A percentile compares a stretch with the other conserved stretches of the same genome.
Evolutionary conservation across 2,329 filamentous ascomycete species (phyloP).

Genomic region (Ceratocystis ficicola): DNA sequence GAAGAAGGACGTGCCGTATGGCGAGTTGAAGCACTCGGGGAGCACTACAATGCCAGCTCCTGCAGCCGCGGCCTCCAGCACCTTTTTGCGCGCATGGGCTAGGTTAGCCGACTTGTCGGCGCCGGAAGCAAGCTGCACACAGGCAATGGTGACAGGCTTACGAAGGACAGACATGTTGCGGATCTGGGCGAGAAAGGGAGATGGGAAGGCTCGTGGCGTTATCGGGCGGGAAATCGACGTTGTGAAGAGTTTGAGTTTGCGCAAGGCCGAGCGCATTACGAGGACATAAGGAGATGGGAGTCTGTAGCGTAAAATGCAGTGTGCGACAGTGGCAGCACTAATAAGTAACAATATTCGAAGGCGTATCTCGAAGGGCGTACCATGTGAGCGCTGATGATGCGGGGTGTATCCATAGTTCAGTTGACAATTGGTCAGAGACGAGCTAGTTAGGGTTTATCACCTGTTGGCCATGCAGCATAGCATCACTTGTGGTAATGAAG

Average conservation of each 20-base stretch:
- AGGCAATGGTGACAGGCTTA: slow-evolving; percentile 64
- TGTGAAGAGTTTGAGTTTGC: slow-evolving; percentile 15
- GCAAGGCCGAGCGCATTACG: slow-evolving; percentile 10
- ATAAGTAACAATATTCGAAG: background rate
- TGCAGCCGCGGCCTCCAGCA: slow-evolving; percentile 61
- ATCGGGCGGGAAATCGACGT: background rate
- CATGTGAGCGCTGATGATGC: background rate
- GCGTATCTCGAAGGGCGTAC: background rate
- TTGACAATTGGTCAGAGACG: background rate
- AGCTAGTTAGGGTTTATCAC: no score
- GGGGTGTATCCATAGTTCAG: background rate
- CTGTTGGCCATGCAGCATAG: no score
- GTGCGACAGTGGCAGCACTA: background rate
- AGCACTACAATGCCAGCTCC: slow-evolving; percentile 83
- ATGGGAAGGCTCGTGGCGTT: background rate
- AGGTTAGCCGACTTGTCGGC: slow-evolving; percentile 81
- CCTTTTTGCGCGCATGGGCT: slow-evolving; percentile 63
- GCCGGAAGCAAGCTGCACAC: slow-evolving; percentile 70
- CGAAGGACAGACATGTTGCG: slow-evolving; percentile 43
- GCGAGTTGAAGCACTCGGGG: slow-evolving; percentile 98
- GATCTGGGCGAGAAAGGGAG: slow-evolving; percentile 23
- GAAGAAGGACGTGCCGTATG: slow-evolving; percentile 86
- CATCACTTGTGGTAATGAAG: no score
- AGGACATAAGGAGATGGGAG: no score
- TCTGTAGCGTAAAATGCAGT: background rate